Evolutionary conservation across 2,329 filamentous ascomycete species (phyloP).

Genomic region (Trichoderma lentiforme): DNA sequence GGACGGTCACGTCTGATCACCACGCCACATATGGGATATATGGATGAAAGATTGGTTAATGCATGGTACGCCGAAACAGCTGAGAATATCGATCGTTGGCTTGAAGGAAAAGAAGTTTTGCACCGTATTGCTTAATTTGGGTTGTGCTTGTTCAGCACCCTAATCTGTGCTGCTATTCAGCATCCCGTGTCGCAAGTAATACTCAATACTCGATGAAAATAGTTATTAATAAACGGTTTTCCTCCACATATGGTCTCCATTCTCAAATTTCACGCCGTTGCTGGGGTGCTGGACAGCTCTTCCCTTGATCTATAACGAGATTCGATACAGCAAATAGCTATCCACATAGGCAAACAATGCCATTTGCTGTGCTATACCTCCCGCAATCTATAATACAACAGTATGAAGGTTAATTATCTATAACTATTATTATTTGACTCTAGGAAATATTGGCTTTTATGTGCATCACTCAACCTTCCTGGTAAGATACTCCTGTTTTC

Average conservation of each 20-base stretch:
- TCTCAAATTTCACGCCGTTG: too few species aligned
- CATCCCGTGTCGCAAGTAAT: not conserved
- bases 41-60: constrained; percentile 60
- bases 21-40: constrained; percentile 73
- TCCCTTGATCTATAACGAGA: too few species aligned
- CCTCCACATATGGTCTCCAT: not conserved
- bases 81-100: constrained; percentile 58
- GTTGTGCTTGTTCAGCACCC: not conserved
- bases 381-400: not conserved
- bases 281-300: too few species aligned
- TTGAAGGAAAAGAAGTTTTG: constrained; percentile 21
- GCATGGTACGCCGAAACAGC: constrained; percentile 66
- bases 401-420: not conserved
- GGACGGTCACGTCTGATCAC: constrained; percentile 60
- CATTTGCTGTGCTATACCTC: not conserved
- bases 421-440: too few species aligned
- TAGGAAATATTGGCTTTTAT: not conserved
- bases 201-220: not conserved
- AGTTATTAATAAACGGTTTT: not conserved
- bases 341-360: not conserved
- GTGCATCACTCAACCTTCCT: not conserved
- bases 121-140: constrained; percentile 15
- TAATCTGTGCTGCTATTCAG: not conserved
- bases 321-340: not conserved
- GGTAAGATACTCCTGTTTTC: not conserved